Percentiles rank a stretch among this genome's conserved stretches.
These are phyloP conservation scores for Dillenia suffruticosa DNA, from an alignment of 164 flowering plant genomes.

Conservation along the genomic window DNA sequence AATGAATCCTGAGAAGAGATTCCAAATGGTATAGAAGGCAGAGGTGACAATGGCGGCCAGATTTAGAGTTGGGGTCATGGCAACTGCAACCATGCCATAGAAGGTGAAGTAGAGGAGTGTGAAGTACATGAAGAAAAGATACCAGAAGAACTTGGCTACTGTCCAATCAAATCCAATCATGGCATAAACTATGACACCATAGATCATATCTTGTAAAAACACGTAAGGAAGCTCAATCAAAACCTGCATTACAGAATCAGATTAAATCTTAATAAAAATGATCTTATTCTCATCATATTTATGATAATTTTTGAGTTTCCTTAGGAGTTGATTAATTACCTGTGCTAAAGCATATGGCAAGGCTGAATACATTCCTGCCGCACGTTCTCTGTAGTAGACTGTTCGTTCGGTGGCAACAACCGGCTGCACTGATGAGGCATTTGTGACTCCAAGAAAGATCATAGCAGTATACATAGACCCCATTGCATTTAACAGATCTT, in stretches of 20 bases:
- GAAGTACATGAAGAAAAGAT: constrained; percentile 32
- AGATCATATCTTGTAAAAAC: too few relatives aligned
- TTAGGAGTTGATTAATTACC: constrained; percentile 3
- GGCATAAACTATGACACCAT: too few relatives aligned
- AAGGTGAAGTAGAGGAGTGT: constrained; percentile 38
- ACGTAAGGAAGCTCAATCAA: too few relatives aligned
- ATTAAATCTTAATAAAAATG: too few relatives aligned
- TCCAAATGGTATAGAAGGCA: constrained; percentile 30
- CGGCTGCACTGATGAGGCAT: constrained; percentile 27
- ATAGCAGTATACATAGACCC: constrained; percentile 32
- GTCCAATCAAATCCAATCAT: neutral
- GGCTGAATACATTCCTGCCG: constrained; percentile 34
- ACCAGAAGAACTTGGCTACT: constrained; percentile 19
- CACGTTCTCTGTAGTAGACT: constrained; percentile 32
- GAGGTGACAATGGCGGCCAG: constrained; percentile 29
- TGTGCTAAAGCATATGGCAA: constrained; percentile 32
- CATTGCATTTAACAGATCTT: constrained; percentile 29
- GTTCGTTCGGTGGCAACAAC: constrained; percentile 28
- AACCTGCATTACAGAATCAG: neutral
- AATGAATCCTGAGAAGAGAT: constrained; percentile 41
- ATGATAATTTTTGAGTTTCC: neutral
- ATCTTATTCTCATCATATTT: neutral
- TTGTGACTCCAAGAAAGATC: constrained; percentile 22
- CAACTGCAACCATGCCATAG: constrained; percentile 42
- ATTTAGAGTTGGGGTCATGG: constrained; percentile 30